These are phyloP conservation scores for Tolypocladium capitatum DNA, from an alignment of 2,329 filamentous ascomycete species.

Conservation along the genomic window DNA sequence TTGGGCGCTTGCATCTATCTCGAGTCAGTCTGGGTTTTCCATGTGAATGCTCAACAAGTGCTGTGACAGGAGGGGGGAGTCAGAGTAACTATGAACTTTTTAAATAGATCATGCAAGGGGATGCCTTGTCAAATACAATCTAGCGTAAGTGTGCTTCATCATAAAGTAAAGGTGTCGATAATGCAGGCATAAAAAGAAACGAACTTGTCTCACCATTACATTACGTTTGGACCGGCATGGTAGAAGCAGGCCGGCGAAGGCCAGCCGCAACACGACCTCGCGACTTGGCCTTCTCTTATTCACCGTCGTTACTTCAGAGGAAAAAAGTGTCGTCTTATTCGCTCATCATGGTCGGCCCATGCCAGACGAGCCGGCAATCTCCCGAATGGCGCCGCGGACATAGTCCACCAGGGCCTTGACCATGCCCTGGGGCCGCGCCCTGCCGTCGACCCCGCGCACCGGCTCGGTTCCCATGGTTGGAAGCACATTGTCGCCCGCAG, in stretches of 20 bases:
- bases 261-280: background rate
- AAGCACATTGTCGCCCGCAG: constrained; percentile 86
- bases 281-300: background rate
- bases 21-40: background rate
- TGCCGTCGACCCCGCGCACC: constrained; percentile 29
- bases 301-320: background rate
- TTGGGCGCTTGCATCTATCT: background rate
- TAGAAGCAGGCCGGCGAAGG: background rate
- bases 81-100: constrained; percentile 19
- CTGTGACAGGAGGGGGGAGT: constrained; percentile 1
- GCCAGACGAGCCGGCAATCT: constrained; percentile 21
- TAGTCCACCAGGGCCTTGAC: constrained; percentile 52
- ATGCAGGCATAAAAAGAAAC: background rate
- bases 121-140: constrained; percentile 33
- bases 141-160: constrained; percentile 31
- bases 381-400: constrained; percentile 37
- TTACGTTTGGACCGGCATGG: background rate
- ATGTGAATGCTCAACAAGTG: background rate
- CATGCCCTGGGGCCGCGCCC: constrained; percentile 47
- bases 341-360: constrained; percentile 9
- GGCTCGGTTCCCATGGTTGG: constrained; percentile 73
- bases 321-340: background rate
- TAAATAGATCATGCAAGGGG: constrained; percentile 19
- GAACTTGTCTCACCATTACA: constrained; percentile 4
- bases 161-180: constrained; percentile 10